These are phyloP conservation scores for Coniophora puteana DNA, from an alignment of 1,284 basidiomycete genomes.

Conservation along the genomic window DNA sequence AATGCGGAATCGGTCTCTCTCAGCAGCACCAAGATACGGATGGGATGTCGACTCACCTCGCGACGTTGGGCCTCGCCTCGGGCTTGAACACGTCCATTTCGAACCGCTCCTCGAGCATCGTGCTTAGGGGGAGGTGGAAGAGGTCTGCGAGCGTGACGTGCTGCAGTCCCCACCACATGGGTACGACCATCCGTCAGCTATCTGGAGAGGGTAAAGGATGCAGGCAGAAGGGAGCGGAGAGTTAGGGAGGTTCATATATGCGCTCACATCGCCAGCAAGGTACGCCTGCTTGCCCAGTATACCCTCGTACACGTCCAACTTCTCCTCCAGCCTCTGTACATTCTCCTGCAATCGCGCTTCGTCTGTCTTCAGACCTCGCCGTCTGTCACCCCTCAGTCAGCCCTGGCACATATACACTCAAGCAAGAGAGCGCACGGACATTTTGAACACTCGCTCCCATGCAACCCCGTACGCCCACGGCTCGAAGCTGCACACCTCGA, in stretches of 20 bases:
- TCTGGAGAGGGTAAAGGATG: neutral
- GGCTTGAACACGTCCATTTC: constrained; percentile 24
- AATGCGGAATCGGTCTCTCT: neutral
- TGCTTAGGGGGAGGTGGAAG: constrained; percentile 44
- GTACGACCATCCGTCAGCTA: neutral
- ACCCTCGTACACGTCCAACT: constrained; percentile 46
- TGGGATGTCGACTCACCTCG: constrained; percentile 19
- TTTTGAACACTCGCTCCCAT: constrained; percentile 1
- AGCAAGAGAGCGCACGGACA: constrained; percentile 9
- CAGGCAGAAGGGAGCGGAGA: neutral
- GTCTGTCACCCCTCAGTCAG: constrained; percentile 6
- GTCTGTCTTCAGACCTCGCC: constrained; percentile 24
- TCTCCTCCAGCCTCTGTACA: constrained; percentile 28
- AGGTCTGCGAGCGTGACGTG: constrained; percentile 47
- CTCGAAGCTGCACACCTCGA: constrained; percentile 54
- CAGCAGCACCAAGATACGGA: neutral
- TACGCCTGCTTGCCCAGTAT: constrained; percentile 51
- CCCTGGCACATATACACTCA: neutral
- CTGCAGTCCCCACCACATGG: constrained; percentile 16
- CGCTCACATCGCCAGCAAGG: constrained; percentile 44
- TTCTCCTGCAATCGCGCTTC: constrained; percentile 25
- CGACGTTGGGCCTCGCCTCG: constrained; percentile 29
- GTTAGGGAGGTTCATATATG: neutral
- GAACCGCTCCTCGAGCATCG: constrained; percentile 18
- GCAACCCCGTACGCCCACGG: constrained; percentile 26